Percentiles rank a stretch among this genome's conserved stretches.
Evolutionary conservation across 164 flowering plant species (phyloP).

Genomic region (Magnolia changhungtana): DNA sequence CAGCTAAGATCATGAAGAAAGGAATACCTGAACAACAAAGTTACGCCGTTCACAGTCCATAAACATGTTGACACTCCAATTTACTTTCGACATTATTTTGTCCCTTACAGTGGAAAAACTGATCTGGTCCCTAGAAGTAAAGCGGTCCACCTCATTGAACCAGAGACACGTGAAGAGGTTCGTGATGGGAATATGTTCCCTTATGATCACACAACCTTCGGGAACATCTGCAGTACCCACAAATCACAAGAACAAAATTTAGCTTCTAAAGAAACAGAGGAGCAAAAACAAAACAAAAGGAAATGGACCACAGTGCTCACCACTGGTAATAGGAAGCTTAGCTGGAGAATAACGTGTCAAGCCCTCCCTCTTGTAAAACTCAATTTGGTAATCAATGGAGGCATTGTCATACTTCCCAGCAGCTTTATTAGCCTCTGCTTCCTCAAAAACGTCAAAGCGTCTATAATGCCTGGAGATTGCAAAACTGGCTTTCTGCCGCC

Average conservation of each 20-base stretch:
- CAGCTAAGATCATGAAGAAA: not conserved
- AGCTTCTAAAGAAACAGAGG: constrained; percentile 7
- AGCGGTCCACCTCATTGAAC: constrained; percentile 99
- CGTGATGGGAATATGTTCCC: constrained; percentile 84
- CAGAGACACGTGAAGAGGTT: constrained; percentile 88
- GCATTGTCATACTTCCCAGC: constrained; percentile 86
- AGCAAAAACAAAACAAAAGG: not conserved
- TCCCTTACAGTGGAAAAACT: constrained; percentile 92
- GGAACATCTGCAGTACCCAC: constrained; percentile 73
- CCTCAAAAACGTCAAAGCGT: constrained; percentile 90
- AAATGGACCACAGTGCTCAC: constrained; percentile 31
- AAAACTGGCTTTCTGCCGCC: constrained; percentile 81
- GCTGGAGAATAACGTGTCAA: constrained; percentile 75
- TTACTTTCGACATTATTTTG: constrained; percentile 57
- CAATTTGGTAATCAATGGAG: constrained; percentile 81
- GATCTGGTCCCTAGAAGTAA: constrained; percentile 89
- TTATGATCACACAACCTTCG: constrained; percentile 89
- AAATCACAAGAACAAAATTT: constrained; percentile 5
- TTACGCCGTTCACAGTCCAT: constrained; percentile 92
- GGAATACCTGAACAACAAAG: constrained; percentile 83
- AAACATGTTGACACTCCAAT: constrained; percentile 79
- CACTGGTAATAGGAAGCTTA: constrained; percentile 94
- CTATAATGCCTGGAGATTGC: constrained; percentile 93
- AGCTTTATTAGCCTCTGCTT: constrained; percentile 96
- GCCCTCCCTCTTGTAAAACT: constrained; percentile 82